These are phyloP conservation scores for Melanopsichium pennsylvanicum DNA, from an alignment of 1,284 basidiomycete genomes.

Conservation along the genomic window DNA sequence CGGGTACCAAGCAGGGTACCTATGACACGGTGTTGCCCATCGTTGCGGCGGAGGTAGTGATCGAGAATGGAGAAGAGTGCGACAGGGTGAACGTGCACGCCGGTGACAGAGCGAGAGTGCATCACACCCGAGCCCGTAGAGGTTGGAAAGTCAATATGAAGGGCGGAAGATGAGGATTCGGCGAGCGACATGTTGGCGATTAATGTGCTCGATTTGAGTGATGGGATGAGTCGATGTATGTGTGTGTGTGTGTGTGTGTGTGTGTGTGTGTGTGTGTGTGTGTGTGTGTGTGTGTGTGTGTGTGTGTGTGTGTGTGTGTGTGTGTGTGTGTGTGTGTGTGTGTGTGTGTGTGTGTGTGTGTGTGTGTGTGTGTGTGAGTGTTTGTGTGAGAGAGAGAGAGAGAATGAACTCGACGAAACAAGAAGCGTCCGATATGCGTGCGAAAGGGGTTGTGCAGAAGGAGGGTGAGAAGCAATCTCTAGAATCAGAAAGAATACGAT, in stretches of 20 bases:
- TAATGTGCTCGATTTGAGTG: not conserved
- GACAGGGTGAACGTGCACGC: constrained; percentile 63
- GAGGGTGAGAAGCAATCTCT: not conserved
- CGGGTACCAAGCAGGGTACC: constrained; percentile 92
- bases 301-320: not conserved
- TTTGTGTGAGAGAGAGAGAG: too few species aligned
- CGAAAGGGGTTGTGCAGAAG: not conserved
- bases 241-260: not conserved
- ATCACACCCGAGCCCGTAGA: constrained; percentile 58
- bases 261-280: not conserved
- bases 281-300: not conserved
- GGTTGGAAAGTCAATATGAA: constrained; percentile 63
- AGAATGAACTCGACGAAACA: not conserved
- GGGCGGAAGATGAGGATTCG: constrained; percentile 55
- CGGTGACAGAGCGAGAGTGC: constrained; percentile 61
- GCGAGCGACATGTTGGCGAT: constrained; percentile 43
- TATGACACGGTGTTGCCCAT: constrained; percentile 76
- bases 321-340: not conserved
- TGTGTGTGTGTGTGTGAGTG: not conserved
- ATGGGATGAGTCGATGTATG: not conserved
- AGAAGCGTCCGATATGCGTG: not conserved
- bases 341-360: not conserved
- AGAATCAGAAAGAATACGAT: not conserved
- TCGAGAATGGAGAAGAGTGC: constrained; percentile 93
- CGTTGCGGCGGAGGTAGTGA: constrained; percentile 92